These are phyloP conservation scores for Colletotrichum sp. DNA, from an alignment of 2,329 filamentous ascomycete genomes.

Conservation along the genomic window DNA sequence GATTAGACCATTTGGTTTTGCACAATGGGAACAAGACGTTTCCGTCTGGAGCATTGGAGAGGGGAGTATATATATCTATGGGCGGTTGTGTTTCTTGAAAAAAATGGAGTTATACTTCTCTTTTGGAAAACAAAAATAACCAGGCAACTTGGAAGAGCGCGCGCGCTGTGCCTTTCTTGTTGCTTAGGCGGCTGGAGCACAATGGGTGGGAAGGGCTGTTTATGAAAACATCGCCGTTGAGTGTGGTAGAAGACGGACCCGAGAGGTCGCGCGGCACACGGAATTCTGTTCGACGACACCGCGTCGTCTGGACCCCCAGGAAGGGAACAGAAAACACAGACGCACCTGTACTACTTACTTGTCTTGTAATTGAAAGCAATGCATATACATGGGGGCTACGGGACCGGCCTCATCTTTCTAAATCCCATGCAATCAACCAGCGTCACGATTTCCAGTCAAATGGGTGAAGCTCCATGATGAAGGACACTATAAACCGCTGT, in stretches of 20 bases:
- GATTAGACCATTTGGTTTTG: background rate
- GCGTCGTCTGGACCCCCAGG: background rate
- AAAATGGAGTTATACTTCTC: background rate
- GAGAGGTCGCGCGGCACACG: background rate
- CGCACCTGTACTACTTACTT: slow-evolving; percentile 36
- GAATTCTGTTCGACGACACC: background rate
- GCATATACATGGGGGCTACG: background rate
- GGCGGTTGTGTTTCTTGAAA: background rate
- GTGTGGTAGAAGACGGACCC: background rate
- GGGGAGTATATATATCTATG: background rate
- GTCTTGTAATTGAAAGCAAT: slow-evolving; percentile 40
- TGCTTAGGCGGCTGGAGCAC: background rate
- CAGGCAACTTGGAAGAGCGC: background rate
- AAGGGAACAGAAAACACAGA: background rate
- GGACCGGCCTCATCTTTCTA: background rate
- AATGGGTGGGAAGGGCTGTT: background rate
- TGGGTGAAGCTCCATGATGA: background rate
- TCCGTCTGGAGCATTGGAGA: background rate
- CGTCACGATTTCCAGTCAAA: background rate
- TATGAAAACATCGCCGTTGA: background rate
- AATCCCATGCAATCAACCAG: background rate
- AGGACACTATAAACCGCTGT: background rate
- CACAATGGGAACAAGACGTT: background rate
- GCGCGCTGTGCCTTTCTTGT: background rate
- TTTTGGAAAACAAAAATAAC: background rate